Evolutionary conservation across 106 monocot genomes (phyloP).

Genomic region (Gastrodia elata): DNA sequence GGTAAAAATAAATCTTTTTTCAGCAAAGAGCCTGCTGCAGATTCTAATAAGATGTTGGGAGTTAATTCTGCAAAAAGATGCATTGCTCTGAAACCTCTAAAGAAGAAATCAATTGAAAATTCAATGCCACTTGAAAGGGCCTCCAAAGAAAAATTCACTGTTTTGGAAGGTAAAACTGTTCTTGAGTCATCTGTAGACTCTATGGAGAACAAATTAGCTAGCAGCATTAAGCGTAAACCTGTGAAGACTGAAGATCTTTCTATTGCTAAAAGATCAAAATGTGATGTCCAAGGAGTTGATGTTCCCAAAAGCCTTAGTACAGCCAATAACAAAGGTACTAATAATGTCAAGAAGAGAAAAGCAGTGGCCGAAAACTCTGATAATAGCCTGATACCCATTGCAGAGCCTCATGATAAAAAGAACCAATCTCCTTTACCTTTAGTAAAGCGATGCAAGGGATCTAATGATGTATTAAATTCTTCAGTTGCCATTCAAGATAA

Average conservation of each 20-base stretch:
- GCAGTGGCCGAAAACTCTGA: constrained; percentile 16
- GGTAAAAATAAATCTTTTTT: background rate
- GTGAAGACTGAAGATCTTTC: constrained; percentile 20
- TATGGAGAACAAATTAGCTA: constrained; percentile 11
- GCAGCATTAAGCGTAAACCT: constrained; percentile 32
- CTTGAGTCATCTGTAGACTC: constrained; percentile 16
- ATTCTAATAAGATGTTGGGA: constrained; percentile 16
- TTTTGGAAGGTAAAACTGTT: background rate
- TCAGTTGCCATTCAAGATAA: background rate
- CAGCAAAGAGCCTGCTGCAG: background rate
- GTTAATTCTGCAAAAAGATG: constrained; percentile 15
- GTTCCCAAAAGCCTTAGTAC: constrained; percentile 16
- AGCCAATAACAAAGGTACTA: constrained; percentile 13
- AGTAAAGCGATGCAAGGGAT: background rate
- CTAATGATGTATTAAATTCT: background rate
- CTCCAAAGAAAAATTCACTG: constrained; percentile 13
- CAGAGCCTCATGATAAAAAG: constrained; percentile 7
- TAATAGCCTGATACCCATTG: constrained; percentile 7
- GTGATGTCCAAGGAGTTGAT: constrained; percentile 13
- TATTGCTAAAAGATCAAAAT: constrained; percentile 45
- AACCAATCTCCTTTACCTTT: background rate
- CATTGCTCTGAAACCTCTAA: constrained; percentile 17
- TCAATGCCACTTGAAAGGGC: background rate
- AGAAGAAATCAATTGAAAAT: constrained; percentile 24
- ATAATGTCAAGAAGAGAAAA: constrained; percentile 16